Evolutionary conservation across 495 filamentous ascomycete genomes (phyloP), one percentile per base, ranked within the genome.

Genomic region (Xylaria scruposa): DNA sequence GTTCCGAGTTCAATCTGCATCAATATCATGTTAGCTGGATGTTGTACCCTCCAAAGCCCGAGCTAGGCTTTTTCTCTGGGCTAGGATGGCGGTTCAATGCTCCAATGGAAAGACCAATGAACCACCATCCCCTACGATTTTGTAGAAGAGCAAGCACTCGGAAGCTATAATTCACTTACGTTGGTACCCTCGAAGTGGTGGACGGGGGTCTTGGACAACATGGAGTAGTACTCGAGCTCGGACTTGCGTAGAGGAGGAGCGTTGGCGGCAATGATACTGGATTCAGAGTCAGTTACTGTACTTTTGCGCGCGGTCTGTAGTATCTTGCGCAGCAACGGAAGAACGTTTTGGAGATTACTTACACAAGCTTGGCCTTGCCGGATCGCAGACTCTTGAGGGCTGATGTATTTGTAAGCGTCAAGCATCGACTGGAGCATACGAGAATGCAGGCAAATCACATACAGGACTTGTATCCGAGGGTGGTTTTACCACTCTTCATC

Each of bases 121-220:
- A 67, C 62, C n/a, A 47, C 70, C 62, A 71, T 66, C 53, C 70
- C 51, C 29, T 71, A 65, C 72, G 77, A 72, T 33, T 71, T 58
- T n/a, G n/a, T 5, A 4, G 26, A 49, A 47, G 5, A 70, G 70
- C 26, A 72, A 69, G 64, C 59, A 63, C 56, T 67, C n/a, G 44
- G 56, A 73, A 66, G 63, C 68, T 33, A 73, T 62, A 19, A 51
- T 67, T 47, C 78, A 88, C 95, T 92, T 90, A 98, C 94, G 90
- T 97, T 98, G 90, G 96, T 97, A 70, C 95, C 96, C 74, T 88
- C 88, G 86, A 97, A 98, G 73, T 98, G 95, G 88, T 98, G 94
- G 78, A 98, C 94, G 59, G 92, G 90, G 77, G 92, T 93, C 89
- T 98, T 97, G 79, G 91, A 90, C 72, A 97, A 86, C 94, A 97